Evolutionary conservation across 768 basidiomycete genomes (phyloP), one percentile per base, ranked within the genome.

Genomic region (Collybiopsis confluens): DNA sequence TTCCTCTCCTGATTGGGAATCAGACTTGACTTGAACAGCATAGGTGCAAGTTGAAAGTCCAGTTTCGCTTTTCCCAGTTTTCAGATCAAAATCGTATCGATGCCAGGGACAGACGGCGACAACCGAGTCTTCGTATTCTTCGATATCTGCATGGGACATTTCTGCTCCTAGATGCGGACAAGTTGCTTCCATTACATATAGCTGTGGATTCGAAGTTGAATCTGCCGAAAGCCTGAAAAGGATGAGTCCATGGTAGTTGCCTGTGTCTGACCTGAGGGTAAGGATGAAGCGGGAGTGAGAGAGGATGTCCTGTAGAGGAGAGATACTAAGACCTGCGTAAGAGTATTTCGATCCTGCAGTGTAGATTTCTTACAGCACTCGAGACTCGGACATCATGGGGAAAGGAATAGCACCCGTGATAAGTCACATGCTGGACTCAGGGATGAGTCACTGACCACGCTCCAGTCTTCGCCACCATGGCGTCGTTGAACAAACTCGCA

Each of bases 401-500:
- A 1, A 7, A 9, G 40, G 5, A 41, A 20, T 41, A 18, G 21
- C 21, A 45, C 9, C 20, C 44, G 30, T 45, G 44, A 45, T 43
- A 4, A 7, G 5, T 8, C n/a, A n/a, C n/a, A n/a, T n/a, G n/a
- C n/a, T n/a, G n/a, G n/a, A 33, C 30, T 5, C 13, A 13, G 30
- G 5, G 30, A 33, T 33, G 30, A 33, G 30, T 33, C 26, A 13
- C 13, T 16, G 26, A 30, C 20, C 28, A 45, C 18, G 16, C 41
- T 56, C 33, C n/a, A 3, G 26, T 16, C 13, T 23, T 50, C 51
- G 27, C 28, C 45, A 46, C 55, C 48, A 90, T 90, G 93, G 88
- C 93, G 21, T 79, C 78, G 49, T 76, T 98, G 43, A 88, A 94
- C 78, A 96, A 95, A 70, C 85, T 98, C 40, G 94, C 92, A 13